Percentiles rank a stretch among this genome's conserved stretches.
These are phyloP conservation scores for Pseudogymnoascus sp. DNA, from an alignment of 2,329 filamentous ascomycete species.

Conservation along the genomic window DNA sequence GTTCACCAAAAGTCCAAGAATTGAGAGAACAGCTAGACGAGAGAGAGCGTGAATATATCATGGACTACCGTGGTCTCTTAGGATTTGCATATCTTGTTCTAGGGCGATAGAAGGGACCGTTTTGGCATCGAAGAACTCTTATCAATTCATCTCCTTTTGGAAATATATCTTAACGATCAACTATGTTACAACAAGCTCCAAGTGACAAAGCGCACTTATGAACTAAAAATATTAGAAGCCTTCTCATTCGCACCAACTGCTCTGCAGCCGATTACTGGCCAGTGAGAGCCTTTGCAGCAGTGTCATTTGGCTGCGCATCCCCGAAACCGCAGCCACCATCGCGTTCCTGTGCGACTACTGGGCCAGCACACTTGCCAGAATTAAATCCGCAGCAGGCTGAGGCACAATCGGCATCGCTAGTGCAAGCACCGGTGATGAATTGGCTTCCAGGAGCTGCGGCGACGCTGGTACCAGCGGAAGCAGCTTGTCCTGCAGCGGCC, in stretches of 20 bases:
- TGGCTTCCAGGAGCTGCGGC: slow-evolving; percentile 22
- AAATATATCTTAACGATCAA: neutral
- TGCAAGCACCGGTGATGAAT: slow-evolving; percentile 31
- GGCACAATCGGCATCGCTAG: slow-evolving; percentile 28
- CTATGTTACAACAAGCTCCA: neutral
- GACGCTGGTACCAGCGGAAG: neutral
- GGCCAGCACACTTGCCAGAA: slow-evolving; percentile 29
- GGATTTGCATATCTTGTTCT: slow-evolving; percentile 5
- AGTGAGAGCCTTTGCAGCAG: slow-evolving; percentile 11
- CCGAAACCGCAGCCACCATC: slow-evolving; percentile 31
- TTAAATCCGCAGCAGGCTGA: slow-evolving; percentile 28
- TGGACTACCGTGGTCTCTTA: neutral
- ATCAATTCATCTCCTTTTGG: neutral
- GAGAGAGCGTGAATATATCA: neutral
- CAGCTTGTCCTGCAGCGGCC: neutral
- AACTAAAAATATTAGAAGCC: neutral
- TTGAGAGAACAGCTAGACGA: neutral
- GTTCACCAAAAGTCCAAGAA: neutral
- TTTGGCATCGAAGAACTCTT: neutral
- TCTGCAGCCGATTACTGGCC: neutral
- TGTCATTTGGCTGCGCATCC: slow-evolving; percentile 14
- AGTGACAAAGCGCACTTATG: neutral
- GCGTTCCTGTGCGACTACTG: slow-evolving; percentile 27
- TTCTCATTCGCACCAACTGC: neutral
- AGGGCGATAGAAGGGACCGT: neutral